Evolutionary conservation across 2,329 filamentous ascomycete genomes (phyloP), one percentile per base, ranked within the genome.

Genomic region (Gaeumannomyces sp.): DNA sequence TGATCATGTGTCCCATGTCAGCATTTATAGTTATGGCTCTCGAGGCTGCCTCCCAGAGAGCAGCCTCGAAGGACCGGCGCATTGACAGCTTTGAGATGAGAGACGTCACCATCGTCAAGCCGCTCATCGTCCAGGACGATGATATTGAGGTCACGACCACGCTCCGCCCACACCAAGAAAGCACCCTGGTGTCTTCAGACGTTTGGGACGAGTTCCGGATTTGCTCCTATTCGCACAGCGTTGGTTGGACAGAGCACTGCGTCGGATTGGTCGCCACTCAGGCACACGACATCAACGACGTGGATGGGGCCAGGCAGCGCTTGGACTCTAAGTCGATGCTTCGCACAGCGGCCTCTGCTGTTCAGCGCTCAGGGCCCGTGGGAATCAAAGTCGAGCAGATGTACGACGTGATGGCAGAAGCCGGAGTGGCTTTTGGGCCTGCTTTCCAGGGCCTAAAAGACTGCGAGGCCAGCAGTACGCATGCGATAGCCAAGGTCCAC

Each of bases 241-340:
- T 81, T 57, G 80, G 81, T 14, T 88, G 85, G 85, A 80, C 80
- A 0, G 82, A 87, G 69, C 81, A 88, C 69, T 87, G 84, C 70
- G 77, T 79, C 62, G 83, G 83, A n/a, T 74, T 83, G 3, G 76
- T 86, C 13, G 73, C 77, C 7, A 76, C 81, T 4, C 72, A 73
- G 60, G 67, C 71, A 11, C 68, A 69, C 10, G 74, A 78, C 16
- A 66, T 71, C 1, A 79, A 81, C 66, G 76, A 77, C 7, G 76
- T 83, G 1, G 77, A 80, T 61, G 74, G 76, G 35, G 69, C 69
- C n/a, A 72, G 72, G 65, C 73, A 72, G 61, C 69, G 59, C 56
- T 67, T 71, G 14, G 71, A 72, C 6, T 71, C 73, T 1, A 69
- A 72, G 22, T 66, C 72, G n/a, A 67, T 71, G 5, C 68, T 79